A percentile compares a stretch with the other conserved stretches of the same genome.
Evolutionary conservation across 2,329 filamentous ascomycete genomes (phyloP).

Genomic region (Pseudovirgaria hyperparasitica): DNA sequence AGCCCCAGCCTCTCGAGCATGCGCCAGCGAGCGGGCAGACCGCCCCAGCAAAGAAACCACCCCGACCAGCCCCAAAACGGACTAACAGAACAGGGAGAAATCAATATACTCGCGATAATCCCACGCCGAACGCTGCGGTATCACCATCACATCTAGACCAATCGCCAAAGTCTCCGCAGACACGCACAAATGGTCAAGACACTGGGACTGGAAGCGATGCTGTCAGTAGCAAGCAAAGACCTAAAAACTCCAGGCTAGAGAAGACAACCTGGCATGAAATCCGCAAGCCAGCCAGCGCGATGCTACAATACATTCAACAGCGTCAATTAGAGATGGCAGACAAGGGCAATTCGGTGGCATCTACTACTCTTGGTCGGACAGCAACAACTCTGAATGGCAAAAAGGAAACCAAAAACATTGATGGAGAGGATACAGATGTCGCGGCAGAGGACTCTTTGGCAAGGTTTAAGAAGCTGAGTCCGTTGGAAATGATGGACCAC

Average conservation of each 20-base stretch:
- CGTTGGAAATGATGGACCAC: slow-evolving; percentile 83
- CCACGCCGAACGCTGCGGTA: slow-evolving; percentile 19
- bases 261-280: slow-evolving; percentile 74
- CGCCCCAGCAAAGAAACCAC: slow-evolving; percentile 17
- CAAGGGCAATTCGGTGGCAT: slow-evolving; percentile 25
- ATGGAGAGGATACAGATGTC: slow-evolving; percentile 21
- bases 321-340: slow-evolving; percentile 79
- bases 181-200: slow-evolving; percentile 17
- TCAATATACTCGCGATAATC: slow-evolving; percentile 23
- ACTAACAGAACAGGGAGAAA: slow-evolving; percentile 23
- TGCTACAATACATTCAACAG: slow-evolving; percentile 80
- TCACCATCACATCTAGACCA: slow-evolving; percentile 15
- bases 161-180: slow-evolving; percentile 17
- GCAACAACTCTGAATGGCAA: slow-evolving; percentile 12
- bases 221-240: slow-evolving; percentile 46
- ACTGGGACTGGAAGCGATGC: slow-evolving; percentile 36
- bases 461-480: slow-evolving; percentile 69
- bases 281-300: slow-evolving; percentile 69
- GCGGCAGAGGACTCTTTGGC: too few relatives aligned
- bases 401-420: slow-evolving; percentile 10
- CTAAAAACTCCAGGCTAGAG: slow-evolving; percentile 40
- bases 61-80: slow-evolving; percentile 20
- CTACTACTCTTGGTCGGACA: slow-evolving; percentile 15
- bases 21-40: slow-evolving; percentile 14
- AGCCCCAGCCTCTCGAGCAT: slow-evolving; percentile 12